Percentiles rank a stretch among this genome's conserved stretches.
These are phyloP conservation scores for Trichoderma guizhouense DNA, from an alignment of 2,329 filamentous ascomycete genomes.

Conservation along the genomic window DNA sequence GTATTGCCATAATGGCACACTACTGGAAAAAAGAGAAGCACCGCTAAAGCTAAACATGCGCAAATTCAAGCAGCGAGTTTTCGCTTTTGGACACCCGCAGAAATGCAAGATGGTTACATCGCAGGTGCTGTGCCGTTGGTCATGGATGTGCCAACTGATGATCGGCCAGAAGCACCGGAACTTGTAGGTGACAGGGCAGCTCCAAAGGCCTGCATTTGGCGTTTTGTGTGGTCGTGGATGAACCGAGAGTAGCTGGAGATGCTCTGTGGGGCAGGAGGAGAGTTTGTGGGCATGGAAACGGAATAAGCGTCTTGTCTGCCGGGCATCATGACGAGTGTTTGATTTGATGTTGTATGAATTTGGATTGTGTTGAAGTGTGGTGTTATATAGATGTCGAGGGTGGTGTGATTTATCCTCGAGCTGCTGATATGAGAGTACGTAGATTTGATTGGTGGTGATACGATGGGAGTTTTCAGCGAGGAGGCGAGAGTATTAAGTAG, in stretches of 20 bases:
- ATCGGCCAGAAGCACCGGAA: slow-evolving; percentile 20
- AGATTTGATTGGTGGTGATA: not conserved
- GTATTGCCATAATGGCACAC: not conserved
- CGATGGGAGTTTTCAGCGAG: not conserved
- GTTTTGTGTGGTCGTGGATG: slow-evolving; percentile 64
- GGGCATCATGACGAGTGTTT: slow-evolving; percentile 33
- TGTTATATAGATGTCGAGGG: not conserved
- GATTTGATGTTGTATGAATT: not conserved
- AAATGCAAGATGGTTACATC: not conserved
- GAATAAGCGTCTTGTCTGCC: slow-evolving; percentile 39
- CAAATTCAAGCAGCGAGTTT: not conserved
- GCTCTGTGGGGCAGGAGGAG: slow-evolving; percentile 42
- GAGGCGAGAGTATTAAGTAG: not conserved
- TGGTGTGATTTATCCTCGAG: not conserved
- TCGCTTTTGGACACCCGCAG: not conserved
- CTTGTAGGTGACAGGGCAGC: slow-evolving; percentile 20
- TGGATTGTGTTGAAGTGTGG: not conserved
- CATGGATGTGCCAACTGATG: slow-evolving; percentile 20
- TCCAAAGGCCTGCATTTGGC: slow-evolving; percentile 58
- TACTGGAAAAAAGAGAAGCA: not conserved
- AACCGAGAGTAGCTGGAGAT: slow-evolving; percentile 56
- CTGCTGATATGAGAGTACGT: not conserved
- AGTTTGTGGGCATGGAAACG: slow-evolving; percentile 34
- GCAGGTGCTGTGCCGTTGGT: slow-evolving; percentile 30
- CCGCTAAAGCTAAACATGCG: not conserved